phyloP scores from a whole-genome alignment of 169 alveolate genomes.

The Eimeria necatrix region DNA sequence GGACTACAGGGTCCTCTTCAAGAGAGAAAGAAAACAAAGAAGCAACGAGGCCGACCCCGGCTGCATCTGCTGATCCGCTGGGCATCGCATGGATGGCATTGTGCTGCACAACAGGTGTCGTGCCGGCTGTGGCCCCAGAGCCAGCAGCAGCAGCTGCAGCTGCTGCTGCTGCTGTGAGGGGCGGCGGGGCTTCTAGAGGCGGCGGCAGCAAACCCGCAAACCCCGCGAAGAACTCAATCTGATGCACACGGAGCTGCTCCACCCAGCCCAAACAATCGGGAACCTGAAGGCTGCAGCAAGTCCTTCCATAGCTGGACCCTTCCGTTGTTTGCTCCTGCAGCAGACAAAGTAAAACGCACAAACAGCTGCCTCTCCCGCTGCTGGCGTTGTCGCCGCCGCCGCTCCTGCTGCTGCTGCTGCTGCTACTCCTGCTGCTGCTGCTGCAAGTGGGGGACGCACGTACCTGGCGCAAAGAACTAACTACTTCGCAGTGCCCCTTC shows the following conservation, averaged over 20 bases:
- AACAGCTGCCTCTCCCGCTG: background rate
- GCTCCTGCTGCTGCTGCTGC: slow-evolving; percentile 1
- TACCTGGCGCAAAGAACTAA: slow-evolving; percentile 56
- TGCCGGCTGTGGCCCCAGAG: background rate
- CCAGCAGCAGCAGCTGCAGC: slow-evolving; percentile 45
- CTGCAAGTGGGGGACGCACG: background rate
- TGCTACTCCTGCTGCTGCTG: background rate
- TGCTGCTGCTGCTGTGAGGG: slow-evolving; percentile 33
- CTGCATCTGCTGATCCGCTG: background rate
- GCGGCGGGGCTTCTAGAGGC: slow-evolving; percentile 3
- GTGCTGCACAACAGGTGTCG: slow-evolving; percentile 45
- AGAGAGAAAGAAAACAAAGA: slow-evolving; percentile 34
- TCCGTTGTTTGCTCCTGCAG: slow-evolving; percentile 37
- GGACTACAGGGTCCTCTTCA: slow-evolving; percentile 31
- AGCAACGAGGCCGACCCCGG: background rate
- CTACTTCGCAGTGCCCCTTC: slow-evolving; percentile 63
- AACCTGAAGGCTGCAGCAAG: slow-evolving; percentile 29
- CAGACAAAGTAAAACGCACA: background rate
- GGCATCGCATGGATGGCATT: slow-evolving; percentile 31
- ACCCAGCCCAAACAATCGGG: slow-evolving; percentile 29
- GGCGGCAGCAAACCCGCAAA: slow-evolving; percentile 55
- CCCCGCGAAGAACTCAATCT: slow-evolving; percentile 43
- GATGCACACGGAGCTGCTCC: slow-evolving; percentile 49
- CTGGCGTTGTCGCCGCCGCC: no score
- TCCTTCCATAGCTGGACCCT: background rate